Percentiles rank a stretch among this genome's conserved stretches.
phyloP scores from a whole-genome alignment of 306 rosid genomes.

The Gastrolobium bilobum region DNA sequence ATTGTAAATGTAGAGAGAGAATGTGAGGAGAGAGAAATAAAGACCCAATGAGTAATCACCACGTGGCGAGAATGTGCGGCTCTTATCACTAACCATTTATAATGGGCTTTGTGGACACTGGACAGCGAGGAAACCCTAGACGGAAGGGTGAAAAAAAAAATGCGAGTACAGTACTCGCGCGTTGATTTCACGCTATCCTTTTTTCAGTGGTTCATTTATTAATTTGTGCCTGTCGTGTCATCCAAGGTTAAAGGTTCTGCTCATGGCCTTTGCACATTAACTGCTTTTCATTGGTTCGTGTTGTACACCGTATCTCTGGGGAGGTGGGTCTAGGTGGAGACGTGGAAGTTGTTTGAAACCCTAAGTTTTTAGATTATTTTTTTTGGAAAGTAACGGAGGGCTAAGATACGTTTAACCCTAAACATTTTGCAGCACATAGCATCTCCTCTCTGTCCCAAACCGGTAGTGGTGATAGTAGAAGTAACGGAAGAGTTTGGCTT shows the following conservation, averaged over 20 bases:
- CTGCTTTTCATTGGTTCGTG: conserved; percentile 65
- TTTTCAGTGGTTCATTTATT: conserved; percentile 47
- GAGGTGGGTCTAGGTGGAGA: conserved; percentile 47
- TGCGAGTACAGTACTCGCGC: conserved; percentile 50
- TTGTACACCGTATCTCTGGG: neutral
- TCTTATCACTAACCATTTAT: conserved; percentile 68
- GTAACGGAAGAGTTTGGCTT: conserved; percentile 15
- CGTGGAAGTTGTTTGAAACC: conserved; percentile 59
- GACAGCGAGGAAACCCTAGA: conserved; percentile 82
- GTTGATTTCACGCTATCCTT: conserved; percentile 62
- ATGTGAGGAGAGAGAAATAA: conserved; percentile 41
- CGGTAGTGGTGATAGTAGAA: conserved; percentile 41
- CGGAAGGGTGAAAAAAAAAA: conserved; percentile 35
- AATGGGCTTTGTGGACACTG: conserved; percentile 44
- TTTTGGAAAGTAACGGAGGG: conserved; percentile 52
- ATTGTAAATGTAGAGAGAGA: conserved; percentile 45
- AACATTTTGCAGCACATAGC: conserved; percentile 40
- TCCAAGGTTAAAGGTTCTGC: conserved; percentile 65
- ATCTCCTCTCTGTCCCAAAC: conserved; percentile 44
- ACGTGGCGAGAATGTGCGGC: conserved; percentile 65
- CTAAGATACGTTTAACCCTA: conserved; percentile 69
- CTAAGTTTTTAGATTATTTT: conserved; percentile 55
- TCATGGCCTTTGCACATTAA: conserved; percentile 71
- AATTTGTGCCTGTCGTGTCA: conserved; percentile 73
- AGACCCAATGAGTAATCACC: neutral